Conservation (phyloP, 176 grass and related monocot species). For the Raddia distichophylla region DNA sequence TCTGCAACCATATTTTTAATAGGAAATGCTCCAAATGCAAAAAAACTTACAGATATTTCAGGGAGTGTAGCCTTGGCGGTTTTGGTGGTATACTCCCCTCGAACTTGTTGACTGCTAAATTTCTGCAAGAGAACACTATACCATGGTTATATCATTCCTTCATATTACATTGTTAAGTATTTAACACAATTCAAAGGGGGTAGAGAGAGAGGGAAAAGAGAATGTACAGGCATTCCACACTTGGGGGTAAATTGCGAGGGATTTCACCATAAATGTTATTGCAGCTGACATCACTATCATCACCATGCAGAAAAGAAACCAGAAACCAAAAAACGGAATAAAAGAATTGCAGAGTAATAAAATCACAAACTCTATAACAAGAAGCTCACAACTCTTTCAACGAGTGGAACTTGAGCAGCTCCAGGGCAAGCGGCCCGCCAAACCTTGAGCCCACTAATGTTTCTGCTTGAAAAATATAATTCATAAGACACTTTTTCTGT, state of each 20-base stretch:
- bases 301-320: conserved; percentile 30
- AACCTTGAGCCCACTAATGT: conserved; percentile 69
- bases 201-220: conserved; percentile 30
- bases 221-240: conserved; percentile 66
- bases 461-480: conserved; percentile 60
- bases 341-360: conserved; percentile 33
- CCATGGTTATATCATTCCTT: background rate
- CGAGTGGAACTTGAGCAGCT: conserved; percentile 69
- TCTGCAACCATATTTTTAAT: conserved; percentile 28
- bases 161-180: background rate
- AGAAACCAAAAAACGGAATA: conserved; percentile 30
- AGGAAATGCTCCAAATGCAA: conserved; percentile 19
- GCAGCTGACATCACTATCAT: conserved; percentile 71
- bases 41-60: conserved; percentile 79
- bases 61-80: conserved; percentile 60
- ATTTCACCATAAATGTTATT: conserved; percentile 83
- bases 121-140: conserved; percentile 48
- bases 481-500: conserved; percentile 10
- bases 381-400: conserved; percentile 67
- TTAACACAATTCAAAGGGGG: conserved; percentile 27
- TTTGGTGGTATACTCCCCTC: conserved; percentile 65
- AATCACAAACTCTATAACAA: conserved; percentile 23
- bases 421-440: conserved; percentile 60
- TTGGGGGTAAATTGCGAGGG: conserved; percentile 71
- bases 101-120: conserved; percentile 74